Evolutionary conservation across 2,329 filamentous ascomycete genomes (phyloP).

Genomic region (Chalara sp.): DNA sequence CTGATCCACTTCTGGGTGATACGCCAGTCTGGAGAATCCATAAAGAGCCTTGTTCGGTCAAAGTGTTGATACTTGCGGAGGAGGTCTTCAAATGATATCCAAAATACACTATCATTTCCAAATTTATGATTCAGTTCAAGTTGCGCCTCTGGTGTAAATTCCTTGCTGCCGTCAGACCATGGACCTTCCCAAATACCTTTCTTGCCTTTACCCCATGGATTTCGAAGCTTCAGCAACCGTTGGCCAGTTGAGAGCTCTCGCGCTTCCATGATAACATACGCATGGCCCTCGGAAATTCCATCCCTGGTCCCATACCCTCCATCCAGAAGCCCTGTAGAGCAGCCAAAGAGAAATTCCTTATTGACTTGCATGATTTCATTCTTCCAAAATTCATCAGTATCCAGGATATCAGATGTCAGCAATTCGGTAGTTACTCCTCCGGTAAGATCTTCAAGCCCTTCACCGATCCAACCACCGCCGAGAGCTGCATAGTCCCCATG

Average conservation of each 20-base stretch:
- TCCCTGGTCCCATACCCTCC: slow-evolving; percentile 54
- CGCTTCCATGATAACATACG: slow-evolving; percentile 55
- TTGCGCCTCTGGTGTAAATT: slow-evolving; percentile 53
- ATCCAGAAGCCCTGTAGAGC: slow-evolving; percentile 56
- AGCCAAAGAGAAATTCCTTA: slow-evolving; percentile 72
- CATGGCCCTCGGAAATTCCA: slow-evolving; percentile 51
- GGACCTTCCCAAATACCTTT: slow-evolving; percentile 54
- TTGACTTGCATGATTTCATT: slow-evolving; percentile 78
- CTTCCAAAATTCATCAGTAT: slow-evolving; percentile 77
- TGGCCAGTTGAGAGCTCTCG: slow-evolving; percentile 44
- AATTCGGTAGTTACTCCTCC: slow-evolving; percentile 66
- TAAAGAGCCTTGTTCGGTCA: slow-evolving; percentile 56
- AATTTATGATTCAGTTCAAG: slow-evolving; percentile 52
- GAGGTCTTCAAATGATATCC: slow-evolving; percentile 57
- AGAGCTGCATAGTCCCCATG: slow-evolving; percentile 75
- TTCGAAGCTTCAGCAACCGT: slow-evolving; percentile 49
- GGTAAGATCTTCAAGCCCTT: slow-evolving; percentile 52
- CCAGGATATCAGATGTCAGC: slow-evolving; percentile 65
- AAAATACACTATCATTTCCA: slow-evolving; percentile 56
- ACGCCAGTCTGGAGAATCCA: slow-evolving; percentile 47
- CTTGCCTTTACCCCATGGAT: slow-evolving; percentile 53
- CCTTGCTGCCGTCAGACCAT: slow-evolving; percentile 51
- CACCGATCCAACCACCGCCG: slow-evolving; percentile 57
- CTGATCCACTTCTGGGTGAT: slow-evolving; percentile 54
- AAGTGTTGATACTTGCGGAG: slow-evolving; percentile 56